A percentile compares a stretch with the other conserved stretches of the same genome.
These are phyloP conservation scores for Datura wrightii DNA, from an alignment of 257 asterid species.

Conservation along the genomic window DNA sequence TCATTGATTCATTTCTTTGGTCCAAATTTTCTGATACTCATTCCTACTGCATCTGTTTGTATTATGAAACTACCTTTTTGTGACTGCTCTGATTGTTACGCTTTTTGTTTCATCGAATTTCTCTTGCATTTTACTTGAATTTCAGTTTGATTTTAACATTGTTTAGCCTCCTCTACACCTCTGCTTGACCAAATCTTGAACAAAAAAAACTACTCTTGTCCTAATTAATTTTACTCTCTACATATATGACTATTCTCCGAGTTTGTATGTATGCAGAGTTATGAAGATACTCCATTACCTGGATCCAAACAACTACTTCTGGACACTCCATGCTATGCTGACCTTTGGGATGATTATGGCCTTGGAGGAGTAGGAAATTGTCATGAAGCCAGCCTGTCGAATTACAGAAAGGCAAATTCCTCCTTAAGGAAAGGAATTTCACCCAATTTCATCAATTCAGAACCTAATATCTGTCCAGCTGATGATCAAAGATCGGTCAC, in stretches of 20 bases:
- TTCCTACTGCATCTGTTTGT: too few relatives aligned
- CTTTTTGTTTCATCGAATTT: not conserved
- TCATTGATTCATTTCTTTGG: too few relatives aligned
- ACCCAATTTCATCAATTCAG: constrained; percentile 40
- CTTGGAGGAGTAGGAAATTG: constrained; percentile 41
- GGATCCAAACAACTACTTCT: constrained; percentile 57
- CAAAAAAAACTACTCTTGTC: too few relatives aligned
- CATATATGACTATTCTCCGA: not conserved
- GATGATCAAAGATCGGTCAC: constrained; percentile 58
- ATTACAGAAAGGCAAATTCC: constrained; percentile 55
- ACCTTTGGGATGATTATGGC: constrained; percentile 61
- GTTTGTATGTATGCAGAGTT: constrained; percentile 58
- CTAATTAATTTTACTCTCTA: not conserved
- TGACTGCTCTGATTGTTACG: not conserved
- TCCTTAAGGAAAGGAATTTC: constrained; percentile 57
- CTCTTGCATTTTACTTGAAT: too few relatives aligned
- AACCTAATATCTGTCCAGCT: constrained; percentile 44
- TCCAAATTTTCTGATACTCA: too few relatives aligned
- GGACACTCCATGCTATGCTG: constrained; percentile 54
- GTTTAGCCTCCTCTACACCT: not conserved
- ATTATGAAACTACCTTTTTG: not conserved
- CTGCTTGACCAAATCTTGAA: not conserved
- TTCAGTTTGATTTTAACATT: too few relatives aligned
- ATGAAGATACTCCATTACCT: constrained; percentile 74
- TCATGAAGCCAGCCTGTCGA: constrained; percentile 47